A percentile compares a stretch with the other conserved stretches of the same genome.
Evolutionary conservation across 2,329 filamentous ascomycete genomes (phyloP).

Genomic region (Beauveria sp.): DNA sequence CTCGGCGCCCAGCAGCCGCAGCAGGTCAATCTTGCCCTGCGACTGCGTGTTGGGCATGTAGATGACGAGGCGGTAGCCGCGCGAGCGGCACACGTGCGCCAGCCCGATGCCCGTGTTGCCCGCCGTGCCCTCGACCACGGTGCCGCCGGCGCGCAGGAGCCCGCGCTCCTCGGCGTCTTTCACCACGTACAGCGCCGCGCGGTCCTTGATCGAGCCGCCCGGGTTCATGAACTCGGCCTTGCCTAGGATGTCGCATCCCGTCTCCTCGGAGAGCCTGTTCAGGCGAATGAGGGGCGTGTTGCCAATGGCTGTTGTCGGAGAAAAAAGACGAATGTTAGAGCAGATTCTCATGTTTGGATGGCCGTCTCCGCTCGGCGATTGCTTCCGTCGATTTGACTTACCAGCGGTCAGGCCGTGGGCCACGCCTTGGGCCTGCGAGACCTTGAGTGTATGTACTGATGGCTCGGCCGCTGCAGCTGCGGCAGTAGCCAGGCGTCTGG

Average conservation of each 20-base stretch:
- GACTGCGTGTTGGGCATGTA: slow-evolving; percentile 99
- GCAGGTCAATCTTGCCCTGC: slow-evolving; percentile 92
- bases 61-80: slow-evolving; percentile 91
- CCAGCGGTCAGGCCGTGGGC: slow-evolving; percentile 75
- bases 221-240: slow-evolving; percentile 99
- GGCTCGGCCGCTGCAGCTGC: slow-evolving; percentile 45
- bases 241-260: slow-evolving; percentile 87
- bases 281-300: slow-evolving; percentile 93
- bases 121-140: slow-evolving; percentile 93
- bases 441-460: slow-evolving; percentile 55
- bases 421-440: slow-evolving; percentile 73
- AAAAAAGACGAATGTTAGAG: neutral
- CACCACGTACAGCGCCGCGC: slow-evolving; percentile 89
- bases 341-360: neutral
- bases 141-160: slow-evolving; percentile 75
- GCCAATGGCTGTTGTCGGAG: slow-evolving; percentile 66
- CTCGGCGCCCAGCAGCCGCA: slow-evolving; percentile 85
- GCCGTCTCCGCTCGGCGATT: neutral
- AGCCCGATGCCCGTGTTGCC: slow-evolving; percentile 98
- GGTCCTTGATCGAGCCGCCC: slow-evolving; percentile 91
- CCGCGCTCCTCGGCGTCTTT: slow-evolving; percentile 87
- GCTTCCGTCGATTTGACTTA: slow-evolving; percentile 30
- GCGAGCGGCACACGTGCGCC: slow-evolving; percentile 87
- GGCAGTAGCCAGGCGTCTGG: slow-evolving; percentile 47
- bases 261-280: slow-evolving; percentile 79